Evolutionary conservation across 2,329 filamentous ascomycete species (phyloP), one percentile per base, ranked within the genome.

Genomic region (Diaporthe eres): DNA sequence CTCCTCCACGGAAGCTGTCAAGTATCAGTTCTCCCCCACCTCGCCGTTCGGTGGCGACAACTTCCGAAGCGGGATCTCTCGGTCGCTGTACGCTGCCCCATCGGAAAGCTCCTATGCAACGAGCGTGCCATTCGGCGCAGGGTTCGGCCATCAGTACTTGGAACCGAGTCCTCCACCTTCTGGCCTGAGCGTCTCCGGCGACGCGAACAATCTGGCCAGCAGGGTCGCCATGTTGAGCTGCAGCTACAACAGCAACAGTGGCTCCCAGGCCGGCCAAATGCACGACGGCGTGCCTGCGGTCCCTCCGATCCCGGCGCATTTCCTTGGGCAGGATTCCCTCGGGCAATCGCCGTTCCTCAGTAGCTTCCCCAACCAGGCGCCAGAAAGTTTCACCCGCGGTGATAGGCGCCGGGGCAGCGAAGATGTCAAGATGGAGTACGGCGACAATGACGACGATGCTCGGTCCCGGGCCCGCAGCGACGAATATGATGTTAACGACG

Each of bases 191-290:
- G 87, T 88, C 71, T 93, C 92, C 12, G 93, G 95, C 74, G 92
- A 96, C 80, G 95, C 97, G 78, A 96, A 98, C 81, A 93, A 97
- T 78, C 89, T 98, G 76, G 96, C 95, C 28, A 96, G 96, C 19
- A 96, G 96, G 4, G 95, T 98, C 68, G 95, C 97, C 80, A 88
- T 98, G 78, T 91, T 98, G 77, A 96, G 94, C 85, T 97, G 95
- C 88, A 98, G 95, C 84, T 97, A 98, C 83, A 93, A 93, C 78
- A 98, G 95, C 83, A 90, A 88, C 79, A 88, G 84, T 65, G 92
- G 94, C 77, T 90, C 93, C 80, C 91, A 90, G 77, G 89, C 92
- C 57, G 87, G 90, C 19, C 88, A 89, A 70, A 86, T 95, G 76
- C 89, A 92, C 6, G 87, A 90, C 4, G 94, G 97, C 80, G 92